Evolutionary conservation across 495 filamentous ascomycete species (phyloP), one percentile per base, ranked within the genome.

Genomic region (Aspergillus conjunctus): DNA sequence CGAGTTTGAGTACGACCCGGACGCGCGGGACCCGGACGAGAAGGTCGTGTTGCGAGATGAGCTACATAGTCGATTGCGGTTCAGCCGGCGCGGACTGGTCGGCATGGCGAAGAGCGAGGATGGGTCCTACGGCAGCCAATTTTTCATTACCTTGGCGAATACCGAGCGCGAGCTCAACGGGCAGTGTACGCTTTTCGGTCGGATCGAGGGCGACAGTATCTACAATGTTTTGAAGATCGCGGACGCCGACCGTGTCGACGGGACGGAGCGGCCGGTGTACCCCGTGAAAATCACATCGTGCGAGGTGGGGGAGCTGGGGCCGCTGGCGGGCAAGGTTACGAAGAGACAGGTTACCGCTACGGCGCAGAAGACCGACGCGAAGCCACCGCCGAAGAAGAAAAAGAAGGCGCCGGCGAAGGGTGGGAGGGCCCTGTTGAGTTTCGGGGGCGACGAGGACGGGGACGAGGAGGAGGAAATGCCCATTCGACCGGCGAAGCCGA

Each of bases 211-310:
- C 5, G 92, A 97, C 58, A 97, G 92, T 55, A 92, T 99, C 51
- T 99, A 92, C 73, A 98, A 97, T 71, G 72, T 99, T 61, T 84
- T 94, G 68, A 91, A 91, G 74, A 96, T 97, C 77, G 92, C 88
- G 10, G 92, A 97, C 67, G 85, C 84, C 7, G 94, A 98, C 69
- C 76, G 93, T 18, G 82, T 86, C 54, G 89, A 90, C 67, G 89
- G 87, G 26, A 83, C 78, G n/a, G 94, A 98, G 59, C 83, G 90
- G 62, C 93, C 93, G 30, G 67, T 96, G 15, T 99, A 96, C 73
- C 90, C 93, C 4, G 82, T 90, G 26, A 92, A 86, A 71, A 85
- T 99, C 55, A 89, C 85, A 0, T 81, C 82, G 3, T 83, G 88
- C 43, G 91, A 98, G 71, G 85, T 99, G 14, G 75, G 77, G 21